phyloP scores from a whole-genome alignment of 2,329 filamentous ascomycete genomes.

The Chaetomiaceae sp. region DNA sequence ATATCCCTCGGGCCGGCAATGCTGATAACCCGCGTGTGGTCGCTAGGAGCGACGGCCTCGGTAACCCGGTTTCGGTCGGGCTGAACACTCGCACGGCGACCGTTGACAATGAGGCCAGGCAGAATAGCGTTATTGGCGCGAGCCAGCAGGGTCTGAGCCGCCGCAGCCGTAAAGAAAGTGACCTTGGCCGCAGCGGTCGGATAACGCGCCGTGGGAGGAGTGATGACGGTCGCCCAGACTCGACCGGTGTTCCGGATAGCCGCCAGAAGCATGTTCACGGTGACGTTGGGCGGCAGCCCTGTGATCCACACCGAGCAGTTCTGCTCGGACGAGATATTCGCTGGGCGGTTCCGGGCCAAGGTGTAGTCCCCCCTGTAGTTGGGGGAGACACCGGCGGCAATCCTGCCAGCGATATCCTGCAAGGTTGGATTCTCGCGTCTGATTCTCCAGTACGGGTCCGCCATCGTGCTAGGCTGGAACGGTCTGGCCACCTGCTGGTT shows the following conservation, averaged over 20 bases:
- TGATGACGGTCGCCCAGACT: slow-evolving; percentile 1
- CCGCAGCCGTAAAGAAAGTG: not conserved
- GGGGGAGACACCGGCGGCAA: not conserved
- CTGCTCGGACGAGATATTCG: not conserved
- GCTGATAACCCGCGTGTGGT: not conserved
- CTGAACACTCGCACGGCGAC: not conserved
- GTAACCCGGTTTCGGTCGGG: not conserved
- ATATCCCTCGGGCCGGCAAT: not conserved
- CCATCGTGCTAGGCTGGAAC: not conserved
- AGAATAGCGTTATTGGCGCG: not conserved
- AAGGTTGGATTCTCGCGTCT: not conserved
- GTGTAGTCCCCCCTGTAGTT: slow-evolving; percentile 1
- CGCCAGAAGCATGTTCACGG: not conserved
- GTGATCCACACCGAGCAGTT: slow-evolving; percentile 8
- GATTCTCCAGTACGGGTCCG: not conserved
- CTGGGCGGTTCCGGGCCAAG: not conserved
- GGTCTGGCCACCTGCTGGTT: not conserved
- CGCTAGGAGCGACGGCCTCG: not conserved
- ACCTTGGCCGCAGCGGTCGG: not conserved
- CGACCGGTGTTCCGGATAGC: not conserved
- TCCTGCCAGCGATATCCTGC: not conserved
- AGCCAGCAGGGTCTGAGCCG: not conserved
- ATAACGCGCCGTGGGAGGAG: not conserved
- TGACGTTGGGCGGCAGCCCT: not conserved
- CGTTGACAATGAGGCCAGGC: not conserved